Evolutionary conservation across 2,329 filamentous ascomycete genomes (phyloP), one percentile per base, ranked within the genome.

Genomic region (Stachybotrys chlorohalonatus): DNA sequence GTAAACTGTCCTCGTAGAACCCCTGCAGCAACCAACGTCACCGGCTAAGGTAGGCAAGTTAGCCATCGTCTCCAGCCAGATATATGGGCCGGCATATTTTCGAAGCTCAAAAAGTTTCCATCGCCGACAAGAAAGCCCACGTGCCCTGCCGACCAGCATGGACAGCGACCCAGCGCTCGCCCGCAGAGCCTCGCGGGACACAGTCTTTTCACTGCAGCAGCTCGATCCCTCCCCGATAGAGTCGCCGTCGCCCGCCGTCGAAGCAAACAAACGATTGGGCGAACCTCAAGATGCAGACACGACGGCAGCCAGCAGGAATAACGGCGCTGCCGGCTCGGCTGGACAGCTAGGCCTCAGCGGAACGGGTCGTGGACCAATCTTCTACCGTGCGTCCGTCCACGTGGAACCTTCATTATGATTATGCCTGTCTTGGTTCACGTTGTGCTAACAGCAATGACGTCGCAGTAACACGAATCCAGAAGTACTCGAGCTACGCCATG

Each of bases 401-500:
- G 17, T 6, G n/a, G 24, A 24, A 24, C 24, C 24, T 24, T 24
- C 24, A 24, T 24, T 32, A 17, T 30, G 32, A 42, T 47, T 31
- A 31, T 11, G 36, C 36, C 36, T 42, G 36, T 42, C 36, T 5
- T 13, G 36, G 36, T 9, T 42, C 39, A 45, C 39, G n/a, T 45
- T 36, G 59, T 17, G 47, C 15, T 48, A 16, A 15, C 11, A 7
- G n/a, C 13, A 46, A 39, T 32, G 31, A 36, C 39, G 51, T 45
- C 16, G 4, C 36, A 65, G 64, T 68, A 16, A 65, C 64, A 50
- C 83, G 88, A 51, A 78, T 94, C 42, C 94, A 97, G 70, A 87
- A 84, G 68, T 96, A 95, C 76, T 94, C 90, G 1, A 90, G 88
- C 61, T 95, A 96, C 74, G 84, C 88, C 60, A 92, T 90, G 65